Evolutionary conservation across 208 protist genomes (phyloP), one percentile per base, ranked within the genome.

Genomic region (Polymyxa betae): DNA sequence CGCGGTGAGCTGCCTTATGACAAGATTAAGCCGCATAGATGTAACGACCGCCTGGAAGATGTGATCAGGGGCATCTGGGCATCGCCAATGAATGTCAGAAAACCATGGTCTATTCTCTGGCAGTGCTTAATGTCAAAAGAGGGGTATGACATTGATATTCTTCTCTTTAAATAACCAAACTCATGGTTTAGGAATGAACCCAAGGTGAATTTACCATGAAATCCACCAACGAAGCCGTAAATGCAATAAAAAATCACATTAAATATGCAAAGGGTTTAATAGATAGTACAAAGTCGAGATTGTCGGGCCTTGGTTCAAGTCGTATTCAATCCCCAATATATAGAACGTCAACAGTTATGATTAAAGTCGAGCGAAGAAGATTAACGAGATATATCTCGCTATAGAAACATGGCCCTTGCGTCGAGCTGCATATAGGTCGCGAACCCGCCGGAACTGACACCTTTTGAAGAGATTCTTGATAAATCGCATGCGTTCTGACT

Each of bases 41-140:
- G 72, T 35, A 82, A 82, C n/a, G 72, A 82, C 40, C 72, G 72
- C 5, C 40, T 82, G n/a, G 72, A 82, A 82, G 72, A 82, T 60
- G 24, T 24, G 24, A 60, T 60, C 49, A 60, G 49, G 24, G 49
- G 49, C 5, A 5, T 60, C 12, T 60, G 5, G 12, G 5, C 49
- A 24, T 60, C 49, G 24, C 49, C 49, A 5, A 60, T 60, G 49
- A 60, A 60, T 24, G 49, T 60, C 24, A 5, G 49, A 5, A 24
- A 5, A 29, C 49, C 49, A 29, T 60, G 5, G 12, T 29, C 12
- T 5, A 24, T 60, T 5, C 24, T 60, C n/a, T 82, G 72, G n/a
- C 10, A 5, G 72, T 82, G 72, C 35, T 20, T 43, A n/a, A 43
- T 40, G 5, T 82, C 72, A 5, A 35, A 43, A 35, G 72, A 82